Evolutionary conservation across 179 eudicot genomes (phyloP), one percentile per base, ranked within the genome.

Genomic region (Spergularia azorica): DNA sequence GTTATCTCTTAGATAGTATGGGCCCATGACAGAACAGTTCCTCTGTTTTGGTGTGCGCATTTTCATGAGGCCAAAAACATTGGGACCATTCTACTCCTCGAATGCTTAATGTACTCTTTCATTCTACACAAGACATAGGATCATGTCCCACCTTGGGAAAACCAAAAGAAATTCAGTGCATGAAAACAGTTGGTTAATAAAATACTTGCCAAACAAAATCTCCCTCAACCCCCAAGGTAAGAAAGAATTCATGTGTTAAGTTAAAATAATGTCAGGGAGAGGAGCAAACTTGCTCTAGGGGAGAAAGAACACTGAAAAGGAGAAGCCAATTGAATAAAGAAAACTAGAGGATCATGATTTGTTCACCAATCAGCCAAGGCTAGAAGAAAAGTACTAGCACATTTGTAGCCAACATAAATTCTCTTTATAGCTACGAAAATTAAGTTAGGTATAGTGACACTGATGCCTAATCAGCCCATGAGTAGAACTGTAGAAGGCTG

Each of bases 41-140:
- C 80, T 74, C 78, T 84, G 81, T 81, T 83, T 79, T 82, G 76
- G 82, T 79, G 79, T 85, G 91, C 71, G 84, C 79, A 88, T 86
- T 85, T 87, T 86, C 77, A 84, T 79, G 90, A 83, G 82, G 76
- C 82, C 57, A 69, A 79, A 66, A 26, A 74, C 46, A 62, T 76
- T 75, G 88, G 91, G 95, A 85, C 92, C 91, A 81, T 81, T 38
- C 84, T 83, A 69, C 56, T 67, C 56, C 63, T 65, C 38, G 75
- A 65, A 20, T 72, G 64, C 67, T 68, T 16, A 61, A 72, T 72
- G 77, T 50, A 67, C 32, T 72, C 75, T 55, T 67, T 67, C 58
- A 68, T 54, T 39, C 59, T 67, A 67, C 52, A 70, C 60, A 81
- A 77, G 64, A 72, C 65, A 65, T 66, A 58, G 64, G 74, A 72